Evolutionary conservation across 2,329 filamentous ascomycete genomes (phyloP).

Genomic region (Penicillium sp.): DNA sequence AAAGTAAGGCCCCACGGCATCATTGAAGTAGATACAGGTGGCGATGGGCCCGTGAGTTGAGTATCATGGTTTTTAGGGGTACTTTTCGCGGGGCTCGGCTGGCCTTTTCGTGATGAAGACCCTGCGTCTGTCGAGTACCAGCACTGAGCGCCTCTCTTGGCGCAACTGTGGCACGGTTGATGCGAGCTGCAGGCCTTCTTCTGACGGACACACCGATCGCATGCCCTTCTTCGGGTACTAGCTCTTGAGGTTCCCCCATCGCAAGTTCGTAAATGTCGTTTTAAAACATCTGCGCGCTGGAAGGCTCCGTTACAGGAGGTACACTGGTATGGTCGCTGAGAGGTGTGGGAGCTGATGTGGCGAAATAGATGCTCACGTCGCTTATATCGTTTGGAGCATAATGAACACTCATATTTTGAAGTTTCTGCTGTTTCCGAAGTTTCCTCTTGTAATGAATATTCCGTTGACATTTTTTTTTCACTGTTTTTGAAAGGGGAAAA

Average conservation of each 20-base stretch:
- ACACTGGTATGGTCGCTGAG: conserved; percentile 36
- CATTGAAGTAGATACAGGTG: not conserved
- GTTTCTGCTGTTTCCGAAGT: not conserved
- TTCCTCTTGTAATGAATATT: not conserved
- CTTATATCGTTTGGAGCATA: conserved; percentile 40
- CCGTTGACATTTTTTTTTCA: not conserved
- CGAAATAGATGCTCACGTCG: conserved; percentile 40
- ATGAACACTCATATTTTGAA: conserved; percentile 27
- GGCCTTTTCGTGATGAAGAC: not conserved
- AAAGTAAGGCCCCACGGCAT: conserved; percentile 3
- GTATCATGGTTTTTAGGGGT: not conserved
- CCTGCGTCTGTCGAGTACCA: conserved; percentile 19
- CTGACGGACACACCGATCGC: conserved; percentile 37
- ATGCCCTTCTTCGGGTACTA: conserved; percentile 30
- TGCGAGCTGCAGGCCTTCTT: conserved; percentile 37
- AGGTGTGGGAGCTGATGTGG: conserved; percentile 35
- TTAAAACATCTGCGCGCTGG: conserved; percentile 41
- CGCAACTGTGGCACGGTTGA: conserved; percentile 33
- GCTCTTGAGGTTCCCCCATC: conserved; percentile 21
- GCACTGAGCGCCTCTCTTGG: conserved; percentile 22
- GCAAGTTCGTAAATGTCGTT: conserved; percentile 37
- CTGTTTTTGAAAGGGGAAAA: not conserved
- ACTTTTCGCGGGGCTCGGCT: not conserved
- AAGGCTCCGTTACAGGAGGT: conserved; percentile 34
- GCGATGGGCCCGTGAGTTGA: not conserved